These are phyloP conservation scores for Blastomyces gilchristii DNA, from an alignment of 2,329 filamentous ascomycete genomes.

Conservation along the genomic window DNA sequence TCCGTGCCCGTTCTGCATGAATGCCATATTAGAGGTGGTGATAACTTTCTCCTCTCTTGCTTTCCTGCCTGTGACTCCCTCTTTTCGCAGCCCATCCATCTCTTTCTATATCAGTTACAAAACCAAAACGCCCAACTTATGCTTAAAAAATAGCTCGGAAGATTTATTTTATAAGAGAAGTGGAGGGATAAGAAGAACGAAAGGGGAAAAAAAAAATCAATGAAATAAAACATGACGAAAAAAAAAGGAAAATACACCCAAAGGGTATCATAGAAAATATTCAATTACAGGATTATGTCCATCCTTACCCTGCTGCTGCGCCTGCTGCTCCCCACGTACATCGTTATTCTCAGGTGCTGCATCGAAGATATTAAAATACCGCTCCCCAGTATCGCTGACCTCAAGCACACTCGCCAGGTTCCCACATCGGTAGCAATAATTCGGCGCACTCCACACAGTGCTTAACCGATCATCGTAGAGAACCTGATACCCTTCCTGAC, in stretches of 20 bases:
- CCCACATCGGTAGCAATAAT: constrained; percentile 89
- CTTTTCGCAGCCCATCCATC: background rate
- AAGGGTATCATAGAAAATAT: constrained; percentile 53
- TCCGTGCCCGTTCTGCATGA: background rate
- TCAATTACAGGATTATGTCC: constrained; percentile 63
- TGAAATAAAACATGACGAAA: background rate
- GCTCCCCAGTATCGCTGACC: constrained; percentile 82
- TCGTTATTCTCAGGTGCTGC: constrained; percentile 88
- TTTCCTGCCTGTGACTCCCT: background rate
- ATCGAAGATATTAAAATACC: constrained; percentile 96
- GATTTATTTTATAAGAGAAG: background rate
- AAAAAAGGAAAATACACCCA: background rate
- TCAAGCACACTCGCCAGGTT: constrained; percentile 96
- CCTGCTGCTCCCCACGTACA: constrained; percentile 66
- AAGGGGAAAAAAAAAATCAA: background rate
- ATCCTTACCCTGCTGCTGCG: constrained; percentile 50
- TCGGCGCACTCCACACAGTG: constrained; percentile 97
- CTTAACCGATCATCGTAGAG: constrained; percentile 89
- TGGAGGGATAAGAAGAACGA: background rate
- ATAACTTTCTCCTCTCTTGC: background rate
- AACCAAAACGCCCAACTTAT: constrained; percentile 7
- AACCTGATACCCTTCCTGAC: constrained; percentile 95
- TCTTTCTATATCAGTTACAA: background rate
- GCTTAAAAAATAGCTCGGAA: background rate
- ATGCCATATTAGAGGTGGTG: background rate